A percentile compares a stretch with the other conserved stretches of the same genome.
phyloP scores from a whole-genome alignment of 768 basidiomycete genomes.

The Phylloporus arenicola region DNA sequence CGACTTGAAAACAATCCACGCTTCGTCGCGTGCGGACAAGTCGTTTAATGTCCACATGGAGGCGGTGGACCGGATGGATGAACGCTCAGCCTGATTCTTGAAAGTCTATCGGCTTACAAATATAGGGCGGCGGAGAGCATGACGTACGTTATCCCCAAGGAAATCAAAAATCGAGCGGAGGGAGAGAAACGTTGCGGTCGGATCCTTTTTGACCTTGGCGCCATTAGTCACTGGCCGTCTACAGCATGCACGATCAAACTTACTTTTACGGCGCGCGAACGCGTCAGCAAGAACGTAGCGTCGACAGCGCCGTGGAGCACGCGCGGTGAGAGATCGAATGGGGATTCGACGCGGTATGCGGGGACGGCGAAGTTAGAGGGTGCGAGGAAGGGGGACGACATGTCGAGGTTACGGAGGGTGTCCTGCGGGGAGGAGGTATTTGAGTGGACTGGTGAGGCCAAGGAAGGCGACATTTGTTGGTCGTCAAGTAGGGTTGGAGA shows the following conservation, averaged over 20 bases:
- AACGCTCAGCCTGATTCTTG: slow-evolving; percentile 11
- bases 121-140: not conserved
- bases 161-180: slow-evolving; percentile 24
- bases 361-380: slow-evolving; percentile 2
- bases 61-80: slow-evolving; percentile 20
- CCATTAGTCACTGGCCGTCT: not conserved
- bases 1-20: slow-evolving; percentile 54
- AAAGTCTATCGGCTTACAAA: slow-evolving; percentile 6
- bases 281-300: slow-evolving; percentile 43
- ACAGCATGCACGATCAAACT: slow-evolving; percentile 15
- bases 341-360: not conserved
- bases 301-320: not conserved
- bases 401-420: slow-evolving; percentile 9
- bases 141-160: slow-evolving; percentile 19
- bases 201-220: slow-evolving; percentile 24
- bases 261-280: slow-evolving; percentile 52
- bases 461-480: slow-evolving; percentile 32
- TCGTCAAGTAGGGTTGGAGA: slow-evolving; percentile 28
- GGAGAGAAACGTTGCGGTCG: slow-evolving; percentile 18
- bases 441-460: slow-evolving; percentile 17
- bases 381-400: slow-evolving; percentile 10
- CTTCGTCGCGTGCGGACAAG: slow-evolving; percentile 30
- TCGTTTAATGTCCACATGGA: slow-evolving; percentile 47
- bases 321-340: not conserved
- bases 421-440: slow-evolving; percentile 18